These are phyloP conservation scores for Pleoardoris graminearum DNA, from an alignment of 2,329 filamentous ascomycete species.

Conservation along the genomic window DNA sequence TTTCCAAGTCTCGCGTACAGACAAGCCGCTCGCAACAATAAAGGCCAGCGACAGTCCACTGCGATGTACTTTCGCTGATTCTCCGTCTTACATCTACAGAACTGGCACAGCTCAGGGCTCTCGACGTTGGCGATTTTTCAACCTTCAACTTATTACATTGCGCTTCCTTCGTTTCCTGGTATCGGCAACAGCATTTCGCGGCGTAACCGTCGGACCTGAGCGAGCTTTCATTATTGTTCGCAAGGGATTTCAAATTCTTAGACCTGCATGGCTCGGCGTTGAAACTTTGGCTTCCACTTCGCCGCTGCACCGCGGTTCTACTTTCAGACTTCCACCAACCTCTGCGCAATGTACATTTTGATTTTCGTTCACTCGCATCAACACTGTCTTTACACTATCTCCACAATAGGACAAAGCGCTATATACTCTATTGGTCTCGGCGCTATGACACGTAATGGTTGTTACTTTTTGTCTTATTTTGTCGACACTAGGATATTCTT, in stretches of 20 bases:
- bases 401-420: not conserved
- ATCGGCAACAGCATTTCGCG: conserved; percentile 1
- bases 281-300: not conserved
- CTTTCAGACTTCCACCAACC: not conserved
- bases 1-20: not conserved
- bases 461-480: not conserved
- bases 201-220: not conserved
- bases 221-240: not conserved
- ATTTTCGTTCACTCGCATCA: not conserved
- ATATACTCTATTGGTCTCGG: too few relatives aligned
- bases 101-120: not conserved
- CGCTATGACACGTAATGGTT: not conserved
- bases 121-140: not conserved
- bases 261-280: conserved; percentile 1
- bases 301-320: not conserved
- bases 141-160: not conserved
- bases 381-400: not conserved
- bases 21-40: too few relatives aligned
- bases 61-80: not conserved
- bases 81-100: not conserved
- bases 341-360: not conserved
- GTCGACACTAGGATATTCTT: not conserved
- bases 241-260: not conserved
- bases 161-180: not conserved
- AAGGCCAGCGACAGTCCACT: not conserved